Conservation (phyloP, 2,329 filamentous ascomycete genomes). For the Diaporthe sp. region DNA sequence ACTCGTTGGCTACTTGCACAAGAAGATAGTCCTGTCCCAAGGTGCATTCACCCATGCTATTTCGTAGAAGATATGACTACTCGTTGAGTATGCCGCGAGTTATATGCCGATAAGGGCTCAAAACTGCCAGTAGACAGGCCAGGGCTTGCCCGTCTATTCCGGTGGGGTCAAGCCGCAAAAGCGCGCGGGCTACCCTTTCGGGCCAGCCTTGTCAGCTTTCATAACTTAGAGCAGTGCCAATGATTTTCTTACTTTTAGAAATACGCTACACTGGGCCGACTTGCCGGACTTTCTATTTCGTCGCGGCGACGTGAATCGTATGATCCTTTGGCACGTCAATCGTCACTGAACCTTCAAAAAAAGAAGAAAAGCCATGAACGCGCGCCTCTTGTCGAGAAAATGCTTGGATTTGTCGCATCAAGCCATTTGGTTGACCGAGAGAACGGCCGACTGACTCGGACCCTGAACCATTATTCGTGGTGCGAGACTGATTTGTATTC, state of each 20-base stretch:
- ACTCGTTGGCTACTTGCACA: neutral
- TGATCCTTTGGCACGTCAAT: neutral
- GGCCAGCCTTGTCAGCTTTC: neutral
- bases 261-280: neutral
- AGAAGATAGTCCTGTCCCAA: neutral
- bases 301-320: neutral
- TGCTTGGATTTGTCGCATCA: neutral
- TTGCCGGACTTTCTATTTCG: slow-evolving; percentile 9
- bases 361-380: neutral
- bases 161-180: neutral
- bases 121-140: neutral
- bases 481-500: neutral
- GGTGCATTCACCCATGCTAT: neutral
- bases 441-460: slow-evolving; percentile 10
- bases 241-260: neutral
- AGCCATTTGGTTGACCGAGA: slow-evolving; percentile 17
- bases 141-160: neutral
- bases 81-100: neutral
- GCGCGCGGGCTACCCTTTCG: slow-evolving; percentile 4
- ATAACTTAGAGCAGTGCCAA: neutral
- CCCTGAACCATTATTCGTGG: neutral
- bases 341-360: neutral
- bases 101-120: neutral
- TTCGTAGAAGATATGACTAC: too few species aligned
- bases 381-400: neutral